Conservation (phyloP, 2,329 filamentous ascomycete species). For the Ceratocystis albifundus region DNA sequence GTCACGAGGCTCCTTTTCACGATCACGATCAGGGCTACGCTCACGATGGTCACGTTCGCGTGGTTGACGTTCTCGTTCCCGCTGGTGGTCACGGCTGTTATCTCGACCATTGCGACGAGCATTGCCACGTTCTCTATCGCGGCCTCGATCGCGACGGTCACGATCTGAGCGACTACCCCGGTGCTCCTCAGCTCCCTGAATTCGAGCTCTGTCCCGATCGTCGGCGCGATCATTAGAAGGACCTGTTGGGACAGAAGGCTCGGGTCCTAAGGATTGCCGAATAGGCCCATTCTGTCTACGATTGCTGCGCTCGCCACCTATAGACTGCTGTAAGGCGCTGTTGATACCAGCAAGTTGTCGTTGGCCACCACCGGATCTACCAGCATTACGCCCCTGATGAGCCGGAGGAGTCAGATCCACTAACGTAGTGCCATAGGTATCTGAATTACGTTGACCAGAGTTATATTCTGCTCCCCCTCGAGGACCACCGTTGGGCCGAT, state of each 20-base stretch:
- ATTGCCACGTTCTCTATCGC: conserved; percentile 31
- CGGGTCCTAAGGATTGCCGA: conserved; percentile 13
- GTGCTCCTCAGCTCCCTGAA: conserved; percentile 32
- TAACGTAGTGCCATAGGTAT: conserved; percentile 8
- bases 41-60: conserved; percentile 35
- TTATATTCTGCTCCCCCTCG: neutral
- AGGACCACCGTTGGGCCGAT: neutral
- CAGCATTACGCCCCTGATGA: neutral
- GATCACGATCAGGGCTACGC: conserved; percentile 37
- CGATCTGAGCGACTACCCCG: conserved; percentile 36
- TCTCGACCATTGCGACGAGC: conserved; percentile 34
- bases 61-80: conserved; percentile 33
- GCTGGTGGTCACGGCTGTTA: conserved; percentile 39
- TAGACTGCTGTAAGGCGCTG: conserved; percentile 44
- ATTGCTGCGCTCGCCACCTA: conserved; percentile 25
- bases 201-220: conserved; percentile 28
- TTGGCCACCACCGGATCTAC: conserved; percentile 25
- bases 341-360: conserved; percentile 51
- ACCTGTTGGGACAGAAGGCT: conserved; percentile 7
- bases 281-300: conserved; percentile 12
- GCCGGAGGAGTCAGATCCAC: conserved; percentile 6
- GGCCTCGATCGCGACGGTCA: conserved; percentile 34
- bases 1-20: conserved; percentile 38
- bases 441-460: conserved; percentile 4
- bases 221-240: conserved; percentile 25